phyloP scores from a whole-genome alignment of 768 basidiomycete species.

The Boletus barrowsii region DNA sequence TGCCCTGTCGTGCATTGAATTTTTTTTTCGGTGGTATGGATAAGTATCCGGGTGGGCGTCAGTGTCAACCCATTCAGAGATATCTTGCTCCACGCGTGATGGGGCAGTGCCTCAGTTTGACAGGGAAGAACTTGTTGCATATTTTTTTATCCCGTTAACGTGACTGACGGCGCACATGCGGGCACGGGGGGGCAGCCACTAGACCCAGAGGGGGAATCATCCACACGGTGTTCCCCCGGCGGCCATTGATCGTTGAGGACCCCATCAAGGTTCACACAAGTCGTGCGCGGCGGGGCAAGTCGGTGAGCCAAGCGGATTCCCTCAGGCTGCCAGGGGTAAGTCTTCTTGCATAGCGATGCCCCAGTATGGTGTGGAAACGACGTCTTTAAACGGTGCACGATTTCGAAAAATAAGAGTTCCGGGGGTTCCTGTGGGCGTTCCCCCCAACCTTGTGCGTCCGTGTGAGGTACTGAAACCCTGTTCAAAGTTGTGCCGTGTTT shows the following conservation, averaged over 20 bases:
- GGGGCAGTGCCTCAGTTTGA: background rate
- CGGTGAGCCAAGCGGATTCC: background rate
- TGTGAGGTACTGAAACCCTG: background rate
- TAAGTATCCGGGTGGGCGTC: background rate
- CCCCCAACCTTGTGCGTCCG: background rate
- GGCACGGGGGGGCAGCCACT: background rate
- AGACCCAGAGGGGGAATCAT: background rate
- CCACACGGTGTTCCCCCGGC: background rate
- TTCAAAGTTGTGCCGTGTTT: background rate
- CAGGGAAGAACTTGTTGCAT: background rate
- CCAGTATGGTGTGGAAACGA: constrained; percentile 1
- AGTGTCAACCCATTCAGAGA: background rate
- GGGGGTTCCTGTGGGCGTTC: background rate
- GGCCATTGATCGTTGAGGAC: background rate
- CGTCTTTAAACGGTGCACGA: background rate
- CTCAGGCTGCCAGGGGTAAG: background rate
- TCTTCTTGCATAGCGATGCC: background rate
- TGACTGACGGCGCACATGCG: constrained; percentile 13
- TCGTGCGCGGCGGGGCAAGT: constrained; percentile 6
- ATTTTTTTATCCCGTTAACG: constrained; percentile 7
- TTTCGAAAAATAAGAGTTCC: background rate
- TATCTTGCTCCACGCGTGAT: background rate
- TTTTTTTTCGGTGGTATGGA: no score
- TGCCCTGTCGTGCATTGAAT: no score
- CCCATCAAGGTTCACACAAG: background rate